Evolutionary conservation across 2,329 filamentous ascomycete genomes (phyloP), one percentile per base, ranked within the genome.

Genomic region (Talaromyces albobiverticillius): DNA sequence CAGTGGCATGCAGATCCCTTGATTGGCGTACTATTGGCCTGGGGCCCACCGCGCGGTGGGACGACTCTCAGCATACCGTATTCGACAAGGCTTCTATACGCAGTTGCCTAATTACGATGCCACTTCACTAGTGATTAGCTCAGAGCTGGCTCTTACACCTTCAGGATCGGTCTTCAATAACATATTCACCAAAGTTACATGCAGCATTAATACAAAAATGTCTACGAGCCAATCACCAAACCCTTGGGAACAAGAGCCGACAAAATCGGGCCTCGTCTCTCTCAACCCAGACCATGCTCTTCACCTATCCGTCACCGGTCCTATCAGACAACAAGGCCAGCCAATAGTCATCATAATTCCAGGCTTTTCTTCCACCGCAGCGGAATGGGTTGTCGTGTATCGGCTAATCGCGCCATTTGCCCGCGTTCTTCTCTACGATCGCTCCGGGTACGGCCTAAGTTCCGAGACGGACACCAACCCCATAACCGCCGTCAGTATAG

Each of bases 331-430:
- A 45, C 52, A 55, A 38, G 54, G 57, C 34, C 20, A 60, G 46
- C 60, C 60, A 26, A 51, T 65, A 32, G 54, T 64, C 16, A 46
- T 65, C 18, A 48, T 65, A 6, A 65, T 65, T 46, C 59, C 55
- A 34, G 64, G 62, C 11, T 20, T 61, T 23, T 61, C 55, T 41
- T 60, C 58, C 46, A 61, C 56, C 7, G 59, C 60, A 45, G 56
- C 55, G 18, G 62, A 62, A 56, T 65, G 62, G 62, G 51, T 56
- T 8, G 59, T 38, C 45, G 62, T 66, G 10, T 51, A 57, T 46
- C 60, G 59, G 13, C 53, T 61, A 26, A 46, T 60, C 14, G 18
- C 56, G 25, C 59, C 55, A 10, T 60, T 64, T 52, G 58, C 56
- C 46, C 57, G 62, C 14, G 59, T 55, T 22, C 38, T 64, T 4